Percentiles rank a stretch among this genome's conserved stretches.
Evolutionary conservation across 1,284 basidiomycete genomes (phyloP).

Genomic region (Fomitopsis betulina): DNA sequence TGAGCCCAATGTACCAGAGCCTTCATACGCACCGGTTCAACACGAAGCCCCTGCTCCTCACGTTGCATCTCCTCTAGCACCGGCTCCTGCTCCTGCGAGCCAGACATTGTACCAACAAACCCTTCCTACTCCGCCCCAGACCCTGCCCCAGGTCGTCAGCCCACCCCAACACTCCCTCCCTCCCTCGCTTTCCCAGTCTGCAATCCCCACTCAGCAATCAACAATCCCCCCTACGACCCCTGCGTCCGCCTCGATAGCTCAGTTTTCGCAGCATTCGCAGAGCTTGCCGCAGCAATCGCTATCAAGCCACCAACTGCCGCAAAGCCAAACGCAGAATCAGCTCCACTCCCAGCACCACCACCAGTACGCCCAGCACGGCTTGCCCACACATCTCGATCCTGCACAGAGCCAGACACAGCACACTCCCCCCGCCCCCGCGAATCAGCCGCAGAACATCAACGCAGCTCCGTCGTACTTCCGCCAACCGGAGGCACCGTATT

Average conservation of each 20-base stretch:
- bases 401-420: constrained; percentile 38
- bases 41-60: constrained; percentile 18
- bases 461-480: constrained; percentile 52
- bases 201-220: constrained; percentile 25
- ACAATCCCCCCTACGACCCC: constrained; percentile 21
- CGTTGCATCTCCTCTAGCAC: constrained; percentile 27
- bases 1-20: constrained; percentile 25
- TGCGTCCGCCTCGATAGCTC: constrained; percentile 32
- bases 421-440: constrained; percentile 16
- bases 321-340: constrained; percentile 22
- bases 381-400: constrained; percentile 59
- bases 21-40: constrained; percentile 17
- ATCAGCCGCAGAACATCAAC: constrained; percentile 33
- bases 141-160: constrained; percentile 29
- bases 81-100: constrained; percentile 27
- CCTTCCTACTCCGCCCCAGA: constrained; percentile 40
- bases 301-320: constrained; percentile 37
- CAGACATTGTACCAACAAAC: constrained; percentile 41
- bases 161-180: constrained; percentile 38
- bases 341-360: constrained; percentile 37
- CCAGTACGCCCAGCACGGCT: constrained; percentile 58
- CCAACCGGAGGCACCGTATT: constrained; percentile 63
- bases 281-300: constrained; percentile 25
- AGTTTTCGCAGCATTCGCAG: constrained; percentile 36
- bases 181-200: constrained; percentile 35